A percentile compares a stretch with the other conserved stretches of the same genome.
Conservation (phyloP, 345 rosid species). For the Raphanus raphanistrum region DNA sequence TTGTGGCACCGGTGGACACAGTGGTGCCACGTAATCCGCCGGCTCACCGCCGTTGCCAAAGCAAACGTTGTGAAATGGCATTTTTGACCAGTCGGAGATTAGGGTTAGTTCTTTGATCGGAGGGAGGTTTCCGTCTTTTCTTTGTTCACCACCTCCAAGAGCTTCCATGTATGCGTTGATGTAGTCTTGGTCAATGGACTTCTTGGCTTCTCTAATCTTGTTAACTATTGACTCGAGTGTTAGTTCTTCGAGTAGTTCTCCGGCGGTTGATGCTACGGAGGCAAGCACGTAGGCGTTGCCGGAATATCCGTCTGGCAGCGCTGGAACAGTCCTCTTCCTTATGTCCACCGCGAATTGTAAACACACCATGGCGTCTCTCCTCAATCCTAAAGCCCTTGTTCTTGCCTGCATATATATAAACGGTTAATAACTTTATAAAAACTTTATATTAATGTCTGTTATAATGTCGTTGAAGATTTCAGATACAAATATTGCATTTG, state of each 20-base stretch:
- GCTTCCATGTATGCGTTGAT: constrained; percentile 59
- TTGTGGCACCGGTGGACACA: constrained; percentile 63
- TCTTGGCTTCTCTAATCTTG: constrained; percentile 63
- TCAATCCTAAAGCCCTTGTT: constrained; percentile 48
- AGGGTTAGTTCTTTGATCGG: constrained; percentile 53
- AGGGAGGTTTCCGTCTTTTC: constrained; percentile 48
- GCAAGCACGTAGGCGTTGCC: constrained; percentile 70
- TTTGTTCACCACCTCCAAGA: constrained; percentile 40
- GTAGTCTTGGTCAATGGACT: constrained; percentile 45
- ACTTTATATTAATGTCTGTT: neutral
- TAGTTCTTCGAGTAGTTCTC: constrained; percentile 49
- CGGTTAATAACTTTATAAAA: neutral
- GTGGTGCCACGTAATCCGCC: constrained; percentile 50
- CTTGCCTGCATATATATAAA: constrained; percentile 47
- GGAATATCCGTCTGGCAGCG: constrained; percentile 52
- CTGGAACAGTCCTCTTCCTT: constrained; percentile 51
- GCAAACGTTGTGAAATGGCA: constrained; percentile 61
- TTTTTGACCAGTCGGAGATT: constrained; percentile 75
- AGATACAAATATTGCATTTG: neutral
- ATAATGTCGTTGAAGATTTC: neutral
- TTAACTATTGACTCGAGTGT: constrained; percentile 40
- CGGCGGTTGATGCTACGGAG: constrained; percentile 52
- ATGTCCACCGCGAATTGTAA: constrained; percentile 66
- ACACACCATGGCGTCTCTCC: constrained; percentile 57
- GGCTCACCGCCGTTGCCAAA: constrained; percentile 46